These are phyloP conservation scores for Candida sp. DNA, from an alignment of 1,139 yeast species.

Conservation along the genomic window DNA sequence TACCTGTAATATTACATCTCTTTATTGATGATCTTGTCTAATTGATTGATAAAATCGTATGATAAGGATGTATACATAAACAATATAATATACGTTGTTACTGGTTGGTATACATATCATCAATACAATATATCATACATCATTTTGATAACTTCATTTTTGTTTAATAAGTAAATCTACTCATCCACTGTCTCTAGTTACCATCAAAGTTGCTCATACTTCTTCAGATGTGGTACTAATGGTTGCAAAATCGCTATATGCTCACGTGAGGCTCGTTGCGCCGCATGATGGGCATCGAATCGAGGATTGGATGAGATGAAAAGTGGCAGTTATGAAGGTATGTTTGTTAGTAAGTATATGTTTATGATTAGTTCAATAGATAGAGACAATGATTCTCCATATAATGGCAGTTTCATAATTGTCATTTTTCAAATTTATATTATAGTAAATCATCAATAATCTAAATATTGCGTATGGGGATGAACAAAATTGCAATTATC, in stretches of 20 bases:
- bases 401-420: background rate
- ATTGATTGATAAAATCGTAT: no score
- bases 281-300: constrained; percentile 4
- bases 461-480: background rate
- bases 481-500: background rate
- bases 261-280: constrained; percentile 1
- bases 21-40: no score
- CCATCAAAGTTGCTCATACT: no score
- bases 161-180: no score
- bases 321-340: background rate
- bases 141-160: no score
- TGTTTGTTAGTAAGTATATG: background rate
- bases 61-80: no score
- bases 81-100: no score
- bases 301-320: background rate
- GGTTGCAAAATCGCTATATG: background rate
- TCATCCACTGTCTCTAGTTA: no score
- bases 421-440: no score
- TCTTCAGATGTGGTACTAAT: background rate
- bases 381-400: background rate
- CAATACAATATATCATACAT: no score
- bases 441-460: background rate
- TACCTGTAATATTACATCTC: no score
- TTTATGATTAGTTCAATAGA: constrained; percentile 2
- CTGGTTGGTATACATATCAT: no score